Evolutionary conservation across 2,329 filamentous ascomycete species (phyloP).

Genomic region (Sporothrix mexicana): DNA sequence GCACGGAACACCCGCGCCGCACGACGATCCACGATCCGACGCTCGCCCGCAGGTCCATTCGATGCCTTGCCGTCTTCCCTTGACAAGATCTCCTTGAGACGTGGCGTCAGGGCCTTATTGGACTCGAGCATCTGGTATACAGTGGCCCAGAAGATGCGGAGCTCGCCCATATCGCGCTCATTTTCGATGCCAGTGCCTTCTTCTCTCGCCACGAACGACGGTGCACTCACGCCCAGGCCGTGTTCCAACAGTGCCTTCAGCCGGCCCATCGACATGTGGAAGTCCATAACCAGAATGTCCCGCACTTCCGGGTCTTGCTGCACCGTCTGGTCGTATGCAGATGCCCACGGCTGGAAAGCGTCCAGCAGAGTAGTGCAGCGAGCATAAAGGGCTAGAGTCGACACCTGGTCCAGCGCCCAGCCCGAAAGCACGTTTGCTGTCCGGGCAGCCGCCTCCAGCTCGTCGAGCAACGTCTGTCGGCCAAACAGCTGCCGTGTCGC

Average conservation of each 20-base stretch:
- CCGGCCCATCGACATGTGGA: constrained; percentile 31
- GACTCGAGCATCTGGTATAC: constrained; percentile 31
- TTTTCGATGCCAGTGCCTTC: not conserved
- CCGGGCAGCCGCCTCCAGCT: constrained; percentile 30
- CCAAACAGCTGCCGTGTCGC: constrained; percentile 35
- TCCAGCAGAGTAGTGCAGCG: constrained; percentile 32
- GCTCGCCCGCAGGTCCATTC: not conserved
- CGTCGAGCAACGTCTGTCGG: constrained; percentile 33
- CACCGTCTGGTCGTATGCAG: constrained; percentile 32
- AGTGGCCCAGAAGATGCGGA: constrained; percentile 33
- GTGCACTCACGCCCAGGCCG: constrained; percentile 24
- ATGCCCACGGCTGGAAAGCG: constrained; percentile 35
- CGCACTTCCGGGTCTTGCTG: constrained; percentile 34
- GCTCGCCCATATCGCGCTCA: constrained; percentile 19
- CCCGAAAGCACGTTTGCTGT: not conserved
- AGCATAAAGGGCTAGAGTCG: constrained; percentile 31
- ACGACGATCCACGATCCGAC: constrained; percentile 30
- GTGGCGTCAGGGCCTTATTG: constrained; percentile 32
- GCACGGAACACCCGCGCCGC: constrained; percentile 34
- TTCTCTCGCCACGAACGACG: constrained; percentile 9
- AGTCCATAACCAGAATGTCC: constrained; percentile 34
- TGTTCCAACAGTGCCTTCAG: constrained; percentile 33
- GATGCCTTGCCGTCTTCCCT: not conserved
- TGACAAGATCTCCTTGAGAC: constrained; percentile 28
- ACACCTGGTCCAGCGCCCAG: constrained; percentile 32